Conservation (phyloP, 2,329 filamentous ascomycete species). For the Harringtonia aguacate region DNA sequence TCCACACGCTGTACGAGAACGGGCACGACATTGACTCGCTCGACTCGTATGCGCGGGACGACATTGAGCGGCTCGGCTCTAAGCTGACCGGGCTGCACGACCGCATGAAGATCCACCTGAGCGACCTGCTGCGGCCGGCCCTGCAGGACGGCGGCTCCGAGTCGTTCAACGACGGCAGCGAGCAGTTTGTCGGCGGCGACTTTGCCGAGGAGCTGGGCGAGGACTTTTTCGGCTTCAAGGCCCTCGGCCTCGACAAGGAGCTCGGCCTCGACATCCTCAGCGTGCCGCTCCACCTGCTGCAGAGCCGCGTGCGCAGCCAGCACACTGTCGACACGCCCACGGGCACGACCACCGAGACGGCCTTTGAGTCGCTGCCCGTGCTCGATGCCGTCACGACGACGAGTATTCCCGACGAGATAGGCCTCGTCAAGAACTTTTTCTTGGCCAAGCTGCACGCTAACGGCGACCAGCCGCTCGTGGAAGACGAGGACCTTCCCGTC, state of each 20-base stretch:
- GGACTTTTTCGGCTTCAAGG: constrained; percentile 98
- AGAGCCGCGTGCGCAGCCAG: constrained; percentile 77
- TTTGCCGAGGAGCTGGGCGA: constrained; percentile 97
- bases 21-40: constrained; percentile 73
- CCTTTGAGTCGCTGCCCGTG: constrained; percentile 58
- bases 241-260: constrained; percentile 83
- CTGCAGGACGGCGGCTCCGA: constrained; percentile 71
- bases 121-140: constrained; percentile 87
- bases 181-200: constrained; percentile 92
- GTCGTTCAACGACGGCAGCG: constrained; percentile 91
- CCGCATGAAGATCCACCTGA: constrained; percentile 83
- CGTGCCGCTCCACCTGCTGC: constrained; percentile 87
- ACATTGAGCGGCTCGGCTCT: constrained; percentile 73
- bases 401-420: constrained; percentile 69
- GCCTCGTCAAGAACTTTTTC: constrained; percentile 86
- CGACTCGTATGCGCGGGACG: constrained; percentile 83
- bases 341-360: constrained; percentile 42
- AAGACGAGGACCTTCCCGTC: constrained; percentile 87
- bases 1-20: constrained; percentile 77
- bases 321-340: constrained; percentile 66
- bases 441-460: constrained; percentile 79
- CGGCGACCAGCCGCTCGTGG: constrained; percentile 69
- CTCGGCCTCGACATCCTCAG: constrained; percentile 80
- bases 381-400: constrained; percentile 72
- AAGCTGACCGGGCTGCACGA: constrained; percentile 83